Base-by-base conservation (phyloP, 257 asterid species). In the Jacaranda mimosifolia region DNA sequence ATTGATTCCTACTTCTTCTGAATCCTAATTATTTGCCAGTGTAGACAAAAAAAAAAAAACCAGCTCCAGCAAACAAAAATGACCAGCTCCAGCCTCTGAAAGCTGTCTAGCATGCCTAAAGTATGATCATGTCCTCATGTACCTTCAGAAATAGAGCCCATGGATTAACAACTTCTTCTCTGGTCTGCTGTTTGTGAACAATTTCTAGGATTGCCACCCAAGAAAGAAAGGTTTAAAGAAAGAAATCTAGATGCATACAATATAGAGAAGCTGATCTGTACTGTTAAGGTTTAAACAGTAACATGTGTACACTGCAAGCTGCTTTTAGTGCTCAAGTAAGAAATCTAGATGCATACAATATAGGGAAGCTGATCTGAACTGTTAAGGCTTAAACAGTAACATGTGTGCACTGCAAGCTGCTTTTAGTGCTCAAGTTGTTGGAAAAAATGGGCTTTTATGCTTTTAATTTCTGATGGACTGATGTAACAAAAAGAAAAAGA, bases 281-380 rank as follows among this genome's bases (percentile, higher is more conserved):
- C 76, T 38, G 76, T 71, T 55, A 55, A 71, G 49, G 42, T 21
- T 57, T 40, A n/a, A 19, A 18, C 52, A 5, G 67, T 39, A 40
- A 56, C 42, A 40, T 12, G 9, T 43, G 39, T 46, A 15, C 38
- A 36, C 51, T 32, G 43, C 3, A 4, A 12, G 26, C 36, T 53
- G 45, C 48, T 62, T 70, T 39, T 39, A 49, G n/a, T n/a, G n/a
- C n/a, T n/a, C n/a, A 64, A 64, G 59, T 15, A 52, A 53, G 70
- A 66, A 45, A 43, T 42, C 72, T 12, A 19, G 72, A 21, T 67
- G 10, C 72, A 17, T 18, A 46, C 46, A 38, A 56, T 26, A 45
- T 19, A 71, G 36, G 14, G 9, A 9, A 40, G 67, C 49, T 71
- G 21, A 17, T 7, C 32, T 71, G 65, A 36, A 55, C 76, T 38